Evolutionary conservation across 2,329 filamentous ascomycete species (phyloP).

Genomic region (Exophiala calicioides): DNA sequence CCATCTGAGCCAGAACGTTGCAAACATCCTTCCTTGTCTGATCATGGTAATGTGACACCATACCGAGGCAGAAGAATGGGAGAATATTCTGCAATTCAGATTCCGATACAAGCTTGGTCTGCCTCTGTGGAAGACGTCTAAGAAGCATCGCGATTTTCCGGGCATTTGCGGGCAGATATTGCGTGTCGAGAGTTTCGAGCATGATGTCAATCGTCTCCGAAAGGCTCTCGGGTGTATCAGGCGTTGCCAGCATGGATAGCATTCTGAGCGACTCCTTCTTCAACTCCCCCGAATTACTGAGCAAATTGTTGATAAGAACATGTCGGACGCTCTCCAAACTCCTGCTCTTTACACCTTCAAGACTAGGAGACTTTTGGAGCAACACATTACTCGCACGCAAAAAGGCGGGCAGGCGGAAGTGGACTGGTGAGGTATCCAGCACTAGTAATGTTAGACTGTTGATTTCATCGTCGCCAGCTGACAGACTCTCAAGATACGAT

Average conservation of each 20-base stretch:
- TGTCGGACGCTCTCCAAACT: constrained; percentile 53
- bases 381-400: constrained; percentile 52
- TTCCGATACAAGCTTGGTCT: constrained; percentile 59
- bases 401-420: constrained; percentile 61
- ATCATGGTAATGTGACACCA: constrained; percentile 80
- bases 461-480: constrained; percentile 1
- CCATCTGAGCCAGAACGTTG: constrained; percentile 72
- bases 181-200: constrained; percentile 76
- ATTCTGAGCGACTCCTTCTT: constrained; percentile 73
- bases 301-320: constrained; percentile 71
- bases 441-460: neutral
- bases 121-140: constrained; percentile 70
- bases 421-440: constrained; percentile 6
- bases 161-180: constrained; percentile 72
- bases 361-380: constrained; percentile 35
- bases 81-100: constrained; percentile 71
- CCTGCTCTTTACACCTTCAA: constrained; percentile 60
- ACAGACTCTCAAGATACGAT: constrained; percentile 15
- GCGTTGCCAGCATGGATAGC: constrained; percentile 61
- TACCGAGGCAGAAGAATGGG: constrained; percentile 81
- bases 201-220: constrained; percentile 62
- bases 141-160: constrained; percentile 82
- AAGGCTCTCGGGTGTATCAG: constrained; percentile 46
- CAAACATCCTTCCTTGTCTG: constrained; percentile 86
- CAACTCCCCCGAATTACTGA: constrained; percentile 72